These are phyloP conservation scores for Elongisporangium undulatum DNA, from an alignment of 352 stramenopile genomes.

Conservation along the genomic window DNA sequence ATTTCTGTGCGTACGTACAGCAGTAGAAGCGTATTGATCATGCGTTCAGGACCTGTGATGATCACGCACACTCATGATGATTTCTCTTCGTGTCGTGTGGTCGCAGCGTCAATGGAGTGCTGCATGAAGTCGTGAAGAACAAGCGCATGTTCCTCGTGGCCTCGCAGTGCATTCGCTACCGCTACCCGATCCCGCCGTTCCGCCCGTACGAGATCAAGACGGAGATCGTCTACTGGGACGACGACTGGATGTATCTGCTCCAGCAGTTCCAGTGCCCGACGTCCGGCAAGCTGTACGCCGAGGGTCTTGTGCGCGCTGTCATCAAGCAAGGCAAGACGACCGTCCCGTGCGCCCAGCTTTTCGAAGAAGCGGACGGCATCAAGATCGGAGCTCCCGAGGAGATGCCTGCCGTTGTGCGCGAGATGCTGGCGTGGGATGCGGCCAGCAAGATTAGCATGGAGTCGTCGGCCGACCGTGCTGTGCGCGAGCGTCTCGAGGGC, in stretches of 20 bases:
- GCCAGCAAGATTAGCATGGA: conserved; percentile 25
- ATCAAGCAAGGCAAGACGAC: conserved; percentile 19
- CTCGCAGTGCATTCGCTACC: conserved; percentile 56
- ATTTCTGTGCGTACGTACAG: conserved; percentile 68
- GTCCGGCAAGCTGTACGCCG: conserved; percentile 53
- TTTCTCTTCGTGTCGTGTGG: conserved; percentile 1
- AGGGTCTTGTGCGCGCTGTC: conserved; percentile 37
- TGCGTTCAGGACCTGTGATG: neutral
- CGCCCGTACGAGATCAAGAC: conserved; percentile 52
- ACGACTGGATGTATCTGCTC: conserved; percentile 52
- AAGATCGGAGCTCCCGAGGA: conserved; percentile 8
- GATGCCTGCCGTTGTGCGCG: conserved; percentile 37
- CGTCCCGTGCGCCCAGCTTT: conserved; percentile 22
- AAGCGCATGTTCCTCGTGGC: conserved; percentile 48
- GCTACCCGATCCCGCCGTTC: conserved; percentile 53
- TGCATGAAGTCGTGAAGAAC: conserved; percentile 45
- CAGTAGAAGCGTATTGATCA: neutral
- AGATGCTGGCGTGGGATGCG: conserved; percentile 41
- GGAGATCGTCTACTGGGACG: conserved; percentile 39
- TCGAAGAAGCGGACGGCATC: conserved; percentile 21
- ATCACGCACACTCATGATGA: neutral
- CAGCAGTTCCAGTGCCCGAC: conserved; percentile 58
- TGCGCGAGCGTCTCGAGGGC: conserved; percentile 6
- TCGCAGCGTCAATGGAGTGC: conserved; percentile 36
- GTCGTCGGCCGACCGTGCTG: conserved; percentile 7